These are phyloP conservation scores for Linanthus parryae DNA, from an alignment of 148 eudicot genomes.

Conservation along the genomic window DNA sequence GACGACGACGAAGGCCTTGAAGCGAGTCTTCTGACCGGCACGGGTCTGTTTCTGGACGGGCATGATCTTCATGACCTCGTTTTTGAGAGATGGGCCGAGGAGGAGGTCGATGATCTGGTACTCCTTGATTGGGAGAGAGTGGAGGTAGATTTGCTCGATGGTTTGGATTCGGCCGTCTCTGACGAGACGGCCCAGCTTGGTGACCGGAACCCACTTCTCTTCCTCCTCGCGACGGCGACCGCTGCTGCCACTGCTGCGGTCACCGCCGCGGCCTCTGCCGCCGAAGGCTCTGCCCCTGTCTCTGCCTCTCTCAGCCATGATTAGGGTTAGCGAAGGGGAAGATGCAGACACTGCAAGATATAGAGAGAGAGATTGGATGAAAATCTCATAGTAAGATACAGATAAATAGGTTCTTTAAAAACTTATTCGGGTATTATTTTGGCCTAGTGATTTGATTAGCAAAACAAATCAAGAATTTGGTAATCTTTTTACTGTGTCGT, in stretches of 20 bases:
- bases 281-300: slow-evolving; percentile 44
- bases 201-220: slow-evolving; percentile 70
- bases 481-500: too few species aligned
- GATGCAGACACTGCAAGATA: too few species aligned
- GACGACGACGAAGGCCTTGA: slow-evolving; percentile 78
- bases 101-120: slow-evolving; percentile 57
- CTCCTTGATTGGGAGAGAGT: slow-evolving; percentile 79
- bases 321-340: too few species aligned
- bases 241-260: slow-evolving; percentile 45
- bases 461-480: too few species aligned
- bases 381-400: too few species aligned
- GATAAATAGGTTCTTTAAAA: too few species aligned
- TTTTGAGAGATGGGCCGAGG: slow-evolving; percentile 42
- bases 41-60: slow-evolving; percentile 85
- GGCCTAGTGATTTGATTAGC: too few species aligned
- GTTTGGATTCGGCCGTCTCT: slow-evolving; percentile 41
- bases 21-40: slow-evolving; percentile 72
- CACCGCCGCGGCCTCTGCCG: slow-evolving; percentile 33
- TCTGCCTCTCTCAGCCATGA: slow-evolving; percentile 60
- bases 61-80: slow-evolving; percentile 85
- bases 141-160: slow-evolving; percentile 75
- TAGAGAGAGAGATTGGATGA: too few species aligned
- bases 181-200: slow-evolving; percentile 72
- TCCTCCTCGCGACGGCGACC: slow-evolving; percentile 75
- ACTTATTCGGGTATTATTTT: too few species aligned